Conservation (phyloP, 306 rosid species). For the Malus domestica region DNA sequence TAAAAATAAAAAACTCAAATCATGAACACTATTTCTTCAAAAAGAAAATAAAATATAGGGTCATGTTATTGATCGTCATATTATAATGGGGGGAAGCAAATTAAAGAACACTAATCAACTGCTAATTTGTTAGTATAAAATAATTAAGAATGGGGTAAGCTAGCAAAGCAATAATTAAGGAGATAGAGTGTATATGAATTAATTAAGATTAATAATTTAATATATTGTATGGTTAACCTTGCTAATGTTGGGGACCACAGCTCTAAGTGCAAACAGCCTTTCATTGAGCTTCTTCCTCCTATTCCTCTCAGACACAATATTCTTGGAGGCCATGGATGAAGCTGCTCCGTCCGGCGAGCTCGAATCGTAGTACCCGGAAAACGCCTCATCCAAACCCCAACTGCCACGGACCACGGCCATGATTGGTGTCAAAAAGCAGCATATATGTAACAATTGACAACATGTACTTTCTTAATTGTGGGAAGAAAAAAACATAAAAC, state of each 20-base stretch:
- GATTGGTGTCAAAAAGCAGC: neutral
- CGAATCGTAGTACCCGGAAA: constrained; percentile 70
- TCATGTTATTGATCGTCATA: neutral
- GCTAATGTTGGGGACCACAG: constrained; percentile 92
- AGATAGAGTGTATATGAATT: neutral
- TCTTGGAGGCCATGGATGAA: constrained; percentile 76
- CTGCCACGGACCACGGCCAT: constrained; percentile 18
- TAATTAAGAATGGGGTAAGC: too few relatives aligned
- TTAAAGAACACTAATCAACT: neutral
- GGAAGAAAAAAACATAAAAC: neutral
- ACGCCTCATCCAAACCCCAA: constrained; percentile 74
- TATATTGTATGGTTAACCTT: constrained; percentile 36
- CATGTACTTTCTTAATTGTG: neutral
- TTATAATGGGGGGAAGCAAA: neutral
- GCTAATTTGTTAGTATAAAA: neutral
- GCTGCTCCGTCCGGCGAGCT: constrained; percentile 94
- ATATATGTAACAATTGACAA: neutral
- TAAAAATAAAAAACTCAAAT: neutral
- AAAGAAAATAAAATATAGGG: neutral
- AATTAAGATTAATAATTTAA: neutral
- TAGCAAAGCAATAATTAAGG: neutral
- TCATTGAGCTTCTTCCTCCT: constrained; percentile 91
- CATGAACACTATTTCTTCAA: neutral
- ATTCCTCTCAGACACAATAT: constrained; percentile 82
- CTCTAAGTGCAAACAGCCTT: constrained; percentile 82